Conservation (phyloP, 768 basidiomycete species). For the Boletus rufocinnamomeus region DNA sequence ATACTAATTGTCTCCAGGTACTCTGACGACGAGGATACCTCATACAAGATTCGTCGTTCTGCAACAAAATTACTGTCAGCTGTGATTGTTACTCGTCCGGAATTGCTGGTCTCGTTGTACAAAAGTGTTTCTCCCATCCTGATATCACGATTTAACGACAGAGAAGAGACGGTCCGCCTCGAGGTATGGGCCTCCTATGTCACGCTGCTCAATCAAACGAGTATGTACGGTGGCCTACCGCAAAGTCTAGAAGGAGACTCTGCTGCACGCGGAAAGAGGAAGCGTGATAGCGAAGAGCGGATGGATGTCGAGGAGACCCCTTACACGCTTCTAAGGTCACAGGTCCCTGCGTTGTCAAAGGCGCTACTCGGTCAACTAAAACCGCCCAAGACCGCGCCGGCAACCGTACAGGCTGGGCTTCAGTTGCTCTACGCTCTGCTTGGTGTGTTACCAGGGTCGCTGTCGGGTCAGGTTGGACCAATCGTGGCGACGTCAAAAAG, state of each 20-base stretch:
- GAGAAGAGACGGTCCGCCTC: constrained; percentile 91
- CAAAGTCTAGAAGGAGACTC: constrained; percentile 51
- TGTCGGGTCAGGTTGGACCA: constrained; percentile 65
- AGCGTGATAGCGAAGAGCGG: constrained; percentile 72
- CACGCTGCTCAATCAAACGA: constrained; percentile 80
- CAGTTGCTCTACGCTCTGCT: constrained; percentile 73
- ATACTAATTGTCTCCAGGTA: constrained; percentile 53
- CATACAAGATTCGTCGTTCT: constrained; percentile 94
- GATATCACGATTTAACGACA: constrained; percentile 89
- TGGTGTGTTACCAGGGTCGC: constrained; percentile 78
- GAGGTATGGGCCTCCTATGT: constrained; percentile 92
- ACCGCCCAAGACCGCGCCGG: constrained; percentile 71
- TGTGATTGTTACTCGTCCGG: constrained; percentile 87
- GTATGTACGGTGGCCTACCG: constrained; percentile 68
- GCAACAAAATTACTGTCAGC: constrained; percentile 88
- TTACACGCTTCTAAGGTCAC: constrained; percentile 65
- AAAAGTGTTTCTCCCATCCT: constrained; percentile 84
- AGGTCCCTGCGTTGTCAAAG: constrained; percentile 79
- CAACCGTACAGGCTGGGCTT: constrained; percentile 86
- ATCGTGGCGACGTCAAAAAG: constrained; percentile 66
- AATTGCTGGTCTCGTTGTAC: constrained; percentile 77
- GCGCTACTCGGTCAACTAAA: constrained; percentile 85
- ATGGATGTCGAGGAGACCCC: constrained; percentile 79
- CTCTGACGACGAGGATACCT: constrained; percentile 97
- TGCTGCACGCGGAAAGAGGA: constrained; percentile 64